Base-by-base conservation (phyloP, 257 asterid species). In the Ophiorrhiza pumila region DNA sequence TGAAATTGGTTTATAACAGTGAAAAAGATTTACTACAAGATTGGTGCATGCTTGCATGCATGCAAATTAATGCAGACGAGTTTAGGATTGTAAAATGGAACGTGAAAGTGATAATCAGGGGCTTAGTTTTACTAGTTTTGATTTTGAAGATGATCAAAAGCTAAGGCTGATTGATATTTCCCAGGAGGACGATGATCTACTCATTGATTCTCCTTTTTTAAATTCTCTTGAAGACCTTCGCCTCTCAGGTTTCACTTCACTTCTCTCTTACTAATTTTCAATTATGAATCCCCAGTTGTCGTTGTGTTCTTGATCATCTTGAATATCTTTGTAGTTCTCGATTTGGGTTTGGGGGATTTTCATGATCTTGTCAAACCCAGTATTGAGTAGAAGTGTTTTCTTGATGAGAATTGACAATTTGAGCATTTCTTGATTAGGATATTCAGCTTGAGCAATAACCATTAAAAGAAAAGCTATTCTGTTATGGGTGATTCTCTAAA, bases 141-240 rank as follows among this genome's bases (percentile, higher is more conserved):
- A 74, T 68, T 77, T 69, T 35, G 83, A 74, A 13, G 83, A 75
- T 20, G 85, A 68, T 41, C 69, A 81, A 47, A 83, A 84, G 70
- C 86, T 90, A 58, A 75, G 81, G 80, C 83, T 90, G 42, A 88
- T 88, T 43, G 95, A 90, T 68, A 78, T 88, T 10, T 74, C 81
- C 2, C 78, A 76, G 0, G 91, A 87, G 68, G 84, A 76, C 13
- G 75, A 87, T 35, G 79, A 88, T 74, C 87, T 82, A 70, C 91
- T 88, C 23, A 85, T 79, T 62, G 76, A 76, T 80, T 81, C 87
- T 5, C 85, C 80, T 42, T 49, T 73, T 20, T 81, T 68, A 55
- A 81, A 74, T 72, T 81, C 85, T 65, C 82, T 78, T 15, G 76
- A 82, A 61, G 86, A 85, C 43, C 73, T 77, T 59, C 77, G 84